These are phyloP conservation scores for Hymenoscyphus repandus DNA, from an alignment of 2,329 filamentous ascomycete species.

Conservation along the genomic window DNA sequence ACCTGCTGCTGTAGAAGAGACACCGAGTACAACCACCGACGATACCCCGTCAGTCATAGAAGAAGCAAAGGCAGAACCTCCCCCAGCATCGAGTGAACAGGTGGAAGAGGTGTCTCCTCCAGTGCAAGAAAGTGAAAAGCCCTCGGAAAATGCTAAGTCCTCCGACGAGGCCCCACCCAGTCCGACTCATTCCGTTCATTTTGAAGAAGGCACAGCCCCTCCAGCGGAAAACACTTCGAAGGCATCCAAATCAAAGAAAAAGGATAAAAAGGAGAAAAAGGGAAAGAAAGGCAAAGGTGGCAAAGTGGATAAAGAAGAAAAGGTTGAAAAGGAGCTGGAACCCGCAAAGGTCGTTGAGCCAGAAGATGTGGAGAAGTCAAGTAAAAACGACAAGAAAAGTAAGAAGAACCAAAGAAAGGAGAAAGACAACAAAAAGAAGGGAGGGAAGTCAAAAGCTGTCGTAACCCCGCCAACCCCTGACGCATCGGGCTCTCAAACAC, in stretches of 20 bases:
- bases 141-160: not conserved
- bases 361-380: not conserved
- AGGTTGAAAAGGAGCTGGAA: constrained; percentile 1
- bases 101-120: not conserved
- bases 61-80: not conserved
- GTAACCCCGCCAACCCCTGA: no score
- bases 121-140: not conserved
- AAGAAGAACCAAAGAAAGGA: constrained; percentile 12
- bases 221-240: constrained; percentile 6
- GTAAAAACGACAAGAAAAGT: constrained; percentile 1
- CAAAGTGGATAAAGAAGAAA: not conserved
- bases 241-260: constrained; percentile 17
- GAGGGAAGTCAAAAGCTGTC: not conserved
- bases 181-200: constrained; percentile 13
- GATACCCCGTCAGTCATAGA: not conserved
- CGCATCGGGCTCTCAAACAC: no score
- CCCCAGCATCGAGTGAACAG: not conserved
- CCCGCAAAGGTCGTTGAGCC: not conserved
- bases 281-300: constrained; percentile 1
- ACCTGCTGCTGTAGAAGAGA: not conserved
- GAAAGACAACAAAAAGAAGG: constrained; percentile 6
- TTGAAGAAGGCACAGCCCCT: constrained; percentile 13
- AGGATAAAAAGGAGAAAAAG: constrained; percentile 6
- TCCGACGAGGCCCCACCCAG: not conserved
- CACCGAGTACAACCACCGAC: not conserved